These are phyloP conservation scores for Ogataea nitratoaversa DNA, from an alignment of 805 yeast species.

Conservation along the genomic window DNA sequence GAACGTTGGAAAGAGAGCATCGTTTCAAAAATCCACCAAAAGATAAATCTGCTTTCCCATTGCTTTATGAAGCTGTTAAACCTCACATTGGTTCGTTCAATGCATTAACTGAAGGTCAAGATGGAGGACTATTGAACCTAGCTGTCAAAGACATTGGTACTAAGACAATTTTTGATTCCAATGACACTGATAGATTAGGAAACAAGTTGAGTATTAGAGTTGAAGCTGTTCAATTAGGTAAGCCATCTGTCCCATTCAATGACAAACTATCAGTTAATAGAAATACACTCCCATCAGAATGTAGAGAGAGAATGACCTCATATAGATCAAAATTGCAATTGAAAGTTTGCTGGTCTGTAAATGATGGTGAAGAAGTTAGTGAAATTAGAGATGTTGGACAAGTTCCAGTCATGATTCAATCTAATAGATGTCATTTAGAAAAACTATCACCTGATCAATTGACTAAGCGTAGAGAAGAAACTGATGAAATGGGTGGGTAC, in stretches of 20 bases:
- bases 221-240: conserved; percentile 83
- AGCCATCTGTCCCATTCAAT: conserved; percentile 67
- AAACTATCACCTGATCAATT: conserved; percentile 78
- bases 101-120: conserved; percentile 86
- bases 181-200: conserved; percentile 66
- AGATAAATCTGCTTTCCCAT: conserved; percentile 77
- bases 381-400: conserved; percentile 90
- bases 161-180: conserved; percentile 80
- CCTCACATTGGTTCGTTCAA: conserved; percentile 97
- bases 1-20: conserved; percentile 83
- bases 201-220: conserved; percentile 80
- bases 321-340: conserved; percentile 76
- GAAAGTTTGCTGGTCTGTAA: conserved; percentile 81
- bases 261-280: conserved; percentile 77
- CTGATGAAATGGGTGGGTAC: conserved; percentile 96
- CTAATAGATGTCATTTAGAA: conserved; percentile 89
- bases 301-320: conserved; percentile 84
- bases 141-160: conserved; percentile 88
- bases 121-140: conserved; percentile 77
- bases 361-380: conserved; percentile 75
- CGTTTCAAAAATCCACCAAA: conserved; percentile 87
- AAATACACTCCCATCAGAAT: conserved; percentile 76
- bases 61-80: conserved; percentile 81
- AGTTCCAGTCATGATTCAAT: conserved; percentile 84
- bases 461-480: conserved; percentile 77